Evolutionary conservation across 352 stramenopile genomes (phyloP), one percentile per base, ranked within the genome.

Genomic region (Pythium phragmitis): DNA sequence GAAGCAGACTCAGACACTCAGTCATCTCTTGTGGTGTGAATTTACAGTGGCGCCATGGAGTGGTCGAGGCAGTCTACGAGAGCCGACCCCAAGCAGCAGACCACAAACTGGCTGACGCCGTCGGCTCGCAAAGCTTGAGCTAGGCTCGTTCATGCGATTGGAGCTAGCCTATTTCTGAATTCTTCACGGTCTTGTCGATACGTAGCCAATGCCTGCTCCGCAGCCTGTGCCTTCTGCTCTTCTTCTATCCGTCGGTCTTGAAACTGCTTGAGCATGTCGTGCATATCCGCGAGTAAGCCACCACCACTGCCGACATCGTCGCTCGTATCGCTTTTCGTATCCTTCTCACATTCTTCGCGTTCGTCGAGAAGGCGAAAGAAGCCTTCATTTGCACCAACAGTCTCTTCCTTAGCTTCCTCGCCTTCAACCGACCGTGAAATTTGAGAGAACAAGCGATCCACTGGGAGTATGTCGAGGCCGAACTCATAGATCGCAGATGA

Each of bases 1-100:
- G 26, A 30, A 30, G 26, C 26, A 5, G 3, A 30, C 26, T 30
- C 26, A 30, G 4, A 30, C 26, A 30, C 26, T 30, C 26, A 30
- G 26, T 30, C 26, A 12, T 45, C 4, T 45, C 7, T 45, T 23
- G 21, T 47, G 3, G 7, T 19, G 33, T 41, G 53, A 5, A 21
- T 21, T 37, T 68, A 54, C 42, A 94, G 85, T 96, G 83, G 83
- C 83, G 83, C 52, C 85, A 94, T 53, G 87, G 87, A 42, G 76
- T 94, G 33, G 85, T 96, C 28, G 87, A 96, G 67, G 86, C 79
- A 17, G 87, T 96, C 36, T 96, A 94, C 47, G 85, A 96, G 60
- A 86, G 82, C 17, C 77, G 80, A 39, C 87, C 87, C 6, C 85
- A 94, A 60, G 72, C 81, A 30, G 67, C 82, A 17, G 87, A 92